Evolutionary conservation across 345 rosid species (phyloP), one percentile per base, ranked within the genome.

Genomic region (Turnera subulata): DNA sequence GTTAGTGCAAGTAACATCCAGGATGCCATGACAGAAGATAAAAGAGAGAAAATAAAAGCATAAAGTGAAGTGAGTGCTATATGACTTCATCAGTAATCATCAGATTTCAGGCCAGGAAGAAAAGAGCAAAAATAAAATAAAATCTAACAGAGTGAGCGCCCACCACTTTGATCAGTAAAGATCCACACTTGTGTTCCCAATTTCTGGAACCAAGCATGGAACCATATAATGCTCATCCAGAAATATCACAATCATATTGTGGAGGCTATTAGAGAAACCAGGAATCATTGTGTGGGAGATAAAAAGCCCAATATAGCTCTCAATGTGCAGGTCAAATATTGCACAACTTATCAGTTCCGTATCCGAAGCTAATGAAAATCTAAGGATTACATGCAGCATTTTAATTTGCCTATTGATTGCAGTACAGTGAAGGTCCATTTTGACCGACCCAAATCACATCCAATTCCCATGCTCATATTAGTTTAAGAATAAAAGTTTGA

Each of bases 131-230:
- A 12, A 16, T 4, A 8, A 42, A 42, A 11, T 37, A 37, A 1
- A 7, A 13, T 7, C 11, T 13, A 37, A 2, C 8, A 13, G 13
- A 16, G n/a, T 4, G n/a, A 0, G 12, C 45, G 45, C 6, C 6
- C 45, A 42, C n/a, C 45, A 42, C 45, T 42, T 42, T 13, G 4
- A 16, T 42, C 45, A 9, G 16, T 11, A 42, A 55, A 8, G 5
- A 42, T 42, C n/a, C 45, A 2, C 2, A 10, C n/a, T 42, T 6
- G 14, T 75, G 82, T 62, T 67, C 63, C 75, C 77, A 57, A 16
- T 59, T 75, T 55, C 19, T 21, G 66, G 47, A 66, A 70, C 77
- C 75, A 54, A 46, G 72, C 80, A 62, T 74, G 74, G 64, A 73
- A 67, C 45, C 56, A 38, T 42, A 46, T 42, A 9, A 63, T 63